A percentile compares a stretch with the other conserved stretches of the same genome.
phyloP scores from a whole-genome alignment of 768 basidiomycete genomes.

The Lactarius indigo region DNA sequence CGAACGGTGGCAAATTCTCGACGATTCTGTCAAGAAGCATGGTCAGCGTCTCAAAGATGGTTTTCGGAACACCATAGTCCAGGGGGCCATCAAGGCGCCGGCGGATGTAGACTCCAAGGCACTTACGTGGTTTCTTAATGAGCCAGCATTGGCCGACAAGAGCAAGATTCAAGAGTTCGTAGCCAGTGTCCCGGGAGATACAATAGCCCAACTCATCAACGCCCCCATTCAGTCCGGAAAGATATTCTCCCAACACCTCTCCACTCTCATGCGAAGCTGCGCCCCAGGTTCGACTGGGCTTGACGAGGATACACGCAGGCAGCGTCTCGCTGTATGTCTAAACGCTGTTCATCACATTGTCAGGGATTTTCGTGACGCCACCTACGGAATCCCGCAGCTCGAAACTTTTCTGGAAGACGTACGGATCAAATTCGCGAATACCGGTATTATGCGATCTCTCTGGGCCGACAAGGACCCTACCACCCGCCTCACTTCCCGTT shows the following conservation, averaged over 20 bases:
- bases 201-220: slow-evolving; percentile 7
- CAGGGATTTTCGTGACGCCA: not conserved
- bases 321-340: slow-evolving; percentile 10
- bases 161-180: slow-evolving; percentile 11
- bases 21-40: not conserved
- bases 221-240: not conserved
- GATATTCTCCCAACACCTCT: slow-evolving; percentile 3
- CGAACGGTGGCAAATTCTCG: not conserved
- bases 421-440: slow-evolving; percentile 11
- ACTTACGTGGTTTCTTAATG: slow-evolving; percentile 7
- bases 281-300: not conserved
- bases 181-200: not conserved
- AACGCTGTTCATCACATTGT: slow-evolving; percentile 9
- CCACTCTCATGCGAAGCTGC: slow-evolving; percentile 14
- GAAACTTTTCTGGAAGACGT: slow-evolving; percentile 4
- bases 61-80: not conserved
- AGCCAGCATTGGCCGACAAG: slow-evolving; percentile 6
- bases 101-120: slow-evolving; percentile 1
- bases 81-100: not conserved
- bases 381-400: not conserved
- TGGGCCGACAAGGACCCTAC: slow-evolving; percentile 9
- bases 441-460: not conserved
- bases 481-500: slow-evolving; percentile 7
- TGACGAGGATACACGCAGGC: slow-evolving; percentile 4
- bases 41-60: slow-evolving; percentile 1